These are phyloP conservation scores for Populus hybrid DNA, from an alignment of 441 rosid species.

Conservation along the genomic window DNA sequence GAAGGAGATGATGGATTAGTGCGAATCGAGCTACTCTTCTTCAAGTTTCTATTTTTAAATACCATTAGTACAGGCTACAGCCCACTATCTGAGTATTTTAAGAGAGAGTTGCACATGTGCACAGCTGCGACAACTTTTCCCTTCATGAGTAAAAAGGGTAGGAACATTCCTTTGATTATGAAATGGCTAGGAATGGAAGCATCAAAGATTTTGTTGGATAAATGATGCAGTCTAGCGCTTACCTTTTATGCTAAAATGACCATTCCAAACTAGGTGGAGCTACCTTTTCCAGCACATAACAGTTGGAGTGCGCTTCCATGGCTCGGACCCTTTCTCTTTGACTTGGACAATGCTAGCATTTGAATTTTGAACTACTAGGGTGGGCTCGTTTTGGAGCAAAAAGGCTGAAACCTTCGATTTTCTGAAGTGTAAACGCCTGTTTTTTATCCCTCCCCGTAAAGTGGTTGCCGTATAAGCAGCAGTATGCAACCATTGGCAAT, in stretches of 20 bases:
- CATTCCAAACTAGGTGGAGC: neutral
- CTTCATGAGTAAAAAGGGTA: too few relatives aligned
- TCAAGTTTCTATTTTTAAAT: too few relatives aligned
- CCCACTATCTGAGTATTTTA: neutral
- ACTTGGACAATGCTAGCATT: neutral
- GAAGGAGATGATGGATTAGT: too few relatives aligned
- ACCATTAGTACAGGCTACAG: too few relatives aligned
- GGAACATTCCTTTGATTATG: neutral
- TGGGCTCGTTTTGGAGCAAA: neutral
- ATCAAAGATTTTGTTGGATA: neutral
- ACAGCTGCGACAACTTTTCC: neutral
- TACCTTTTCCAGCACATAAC: constrained; percentile 15
- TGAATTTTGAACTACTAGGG: neutral
- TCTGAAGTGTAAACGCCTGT: too few relatives aligned
- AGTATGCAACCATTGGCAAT: neutral
- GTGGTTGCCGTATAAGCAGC: neutral
- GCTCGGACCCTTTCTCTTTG: neutral
- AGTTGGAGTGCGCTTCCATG: neutral
- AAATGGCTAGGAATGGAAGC: too few relatives aligned
- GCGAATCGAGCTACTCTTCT: too few relatives aligned
- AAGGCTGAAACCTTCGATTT: too few relatives aligned
- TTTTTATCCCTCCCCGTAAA: neutral
- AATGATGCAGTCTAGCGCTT: neutral
- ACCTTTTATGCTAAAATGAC: neutral
- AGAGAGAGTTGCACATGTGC: neutral